Evolutionary conservation across 2,329 filamentous ascomycete species (phyloP).

Genomic region (Scolecobasidium constrictum): DNA sequence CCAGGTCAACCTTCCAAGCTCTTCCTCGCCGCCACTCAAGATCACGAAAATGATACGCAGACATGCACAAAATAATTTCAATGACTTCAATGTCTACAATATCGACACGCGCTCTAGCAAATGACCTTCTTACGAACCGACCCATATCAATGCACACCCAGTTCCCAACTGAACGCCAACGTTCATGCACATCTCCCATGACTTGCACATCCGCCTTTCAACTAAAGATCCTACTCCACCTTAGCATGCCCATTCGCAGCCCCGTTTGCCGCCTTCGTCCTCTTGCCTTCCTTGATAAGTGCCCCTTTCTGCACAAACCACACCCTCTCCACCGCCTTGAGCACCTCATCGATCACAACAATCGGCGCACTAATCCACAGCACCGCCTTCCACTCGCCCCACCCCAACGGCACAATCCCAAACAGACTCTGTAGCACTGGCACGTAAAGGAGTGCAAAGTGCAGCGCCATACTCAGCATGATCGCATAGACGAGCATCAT

Average conservation of each 20-base stretch:
- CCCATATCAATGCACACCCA: too few relatives aligned
- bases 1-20: too few relatives aligned
- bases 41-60: too few relatives aligned
- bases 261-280: not conserved
- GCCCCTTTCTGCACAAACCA: conserved; percentile 51
- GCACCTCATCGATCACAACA: conserved; percentile 57
- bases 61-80: too few relatives aligned
- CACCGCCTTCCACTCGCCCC: conserved; percentile 87
- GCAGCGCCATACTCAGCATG: conserved; percentile 79
- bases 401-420: conserved; percentile 78
- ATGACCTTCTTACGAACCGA: too few relatives aligned
- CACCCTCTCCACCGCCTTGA: conserved; percentile 58
- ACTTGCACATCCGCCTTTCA: too few relatives aligned
- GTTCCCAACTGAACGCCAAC: too few relatives aligned
- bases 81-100: too few relatives aligned
- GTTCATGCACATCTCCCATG: too few relatives aligned
- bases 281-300: not conserved
- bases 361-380: conserved; percentile 81
- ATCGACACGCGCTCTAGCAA: too few relatives aligned
- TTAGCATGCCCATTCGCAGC: conserved; percentile 7
- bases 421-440: conserved; percentile 84
- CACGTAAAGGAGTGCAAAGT: conserved; percentile 88
- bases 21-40: too few relatives aligned
- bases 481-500: conserved; percentile 98
- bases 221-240: conserved; percentile 1